Conservation (phyloP, 108 stramenopile genomes). For the Stephanodiscus triporus region DNA sequence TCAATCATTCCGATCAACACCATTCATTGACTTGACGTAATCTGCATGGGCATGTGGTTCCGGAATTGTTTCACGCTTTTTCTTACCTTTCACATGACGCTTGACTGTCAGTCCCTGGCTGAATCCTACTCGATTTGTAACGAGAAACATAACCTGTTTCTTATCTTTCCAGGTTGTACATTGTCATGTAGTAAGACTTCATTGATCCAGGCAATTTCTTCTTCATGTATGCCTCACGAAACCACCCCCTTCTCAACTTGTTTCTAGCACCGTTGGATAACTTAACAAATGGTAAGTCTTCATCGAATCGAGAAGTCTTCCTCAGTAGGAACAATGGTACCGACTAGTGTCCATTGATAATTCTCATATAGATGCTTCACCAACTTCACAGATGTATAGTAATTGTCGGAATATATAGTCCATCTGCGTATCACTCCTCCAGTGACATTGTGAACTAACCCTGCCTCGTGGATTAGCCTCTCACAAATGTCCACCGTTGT, state of each 20-base stretch:
- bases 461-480: no score
- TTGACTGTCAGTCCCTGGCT: no score
- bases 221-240: conserved; percentile 13
- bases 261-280: conserved; percentile 19
- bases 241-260: conserved; percentile 15
- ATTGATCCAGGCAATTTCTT: no score
- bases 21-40: no score
- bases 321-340: conserved; percentile 21
- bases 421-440: no score
- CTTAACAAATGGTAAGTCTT: conserved; percentile 22
- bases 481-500: no score
- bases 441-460: no score
- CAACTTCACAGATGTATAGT: conserved; percentile 8
- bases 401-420: conserved; percentile 27
- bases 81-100: not conserved
- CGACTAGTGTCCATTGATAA: conserved; percentile 9
- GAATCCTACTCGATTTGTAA: no score
- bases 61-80: no score
- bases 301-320: not conserved
- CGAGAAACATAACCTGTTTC: conserved; percentile 13
- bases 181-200: conserved; percentile 11
- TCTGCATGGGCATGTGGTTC: no score
- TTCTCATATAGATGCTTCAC: conserved; percentile 13
- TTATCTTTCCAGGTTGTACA: conserved; percentile 11
- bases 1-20: no score